A percentile compares a stretch with the other conserved stretches of the same genome.
These are phyloP conservation scores for Wickerhamomyces queroliae DNA, from an alignment of 805 yeast genomes.

Conservation along the genomic window DNA sequence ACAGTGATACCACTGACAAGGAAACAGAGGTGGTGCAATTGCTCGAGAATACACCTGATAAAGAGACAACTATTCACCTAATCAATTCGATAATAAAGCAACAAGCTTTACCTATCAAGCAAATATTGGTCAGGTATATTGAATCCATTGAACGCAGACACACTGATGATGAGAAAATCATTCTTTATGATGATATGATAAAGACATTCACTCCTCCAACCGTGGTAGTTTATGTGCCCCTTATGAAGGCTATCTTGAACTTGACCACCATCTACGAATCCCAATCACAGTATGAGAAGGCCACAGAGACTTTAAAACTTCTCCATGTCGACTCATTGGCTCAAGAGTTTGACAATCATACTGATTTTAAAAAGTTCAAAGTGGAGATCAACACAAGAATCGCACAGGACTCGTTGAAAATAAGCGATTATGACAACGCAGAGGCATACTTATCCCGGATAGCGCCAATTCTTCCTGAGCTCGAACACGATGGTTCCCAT, in stretches of 20 bases:
- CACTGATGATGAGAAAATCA: not conserved
- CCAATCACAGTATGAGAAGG: constrained; percentile 1
- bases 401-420: constrained; percentile 10
- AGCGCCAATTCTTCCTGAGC: constrained; percentile 6
- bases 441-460: constrained; percentile 18
- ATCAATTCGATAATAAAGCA: constrained; percentile 14
- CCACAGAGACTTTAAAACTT: constrained; percentile 6
- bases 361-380: constrained; percentile 9
- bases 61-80: constrained; percentile 5
- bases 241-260: constrained; percentile 8
- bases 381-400: constrained; percentile 13
- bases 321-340: constrained; percentile 12
- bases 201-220: constrained; percentile 17
- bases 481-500: not conserved
- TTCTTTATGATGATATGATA: constrained; percentile 7
- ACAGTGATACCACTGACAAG: constrained; percentile 6
- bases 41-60: not conserved
- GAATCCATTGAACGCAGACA: constrained; percentile 2
- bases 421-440: constrained; percentile 13
- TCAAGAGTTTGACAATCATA: constrained; percentile 11
- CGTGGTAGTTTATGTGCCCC: constrained; percentile 5
- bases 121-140: constrained; percentile 8
- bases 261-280: constrained; percentile 11
- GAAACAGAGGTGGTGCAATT: constrained; percentile 10
- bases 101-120: constrained; percentile 14